Conservation (phyloP, 169 alveolate species). For the Cryptosporidium sp. region DNA sequence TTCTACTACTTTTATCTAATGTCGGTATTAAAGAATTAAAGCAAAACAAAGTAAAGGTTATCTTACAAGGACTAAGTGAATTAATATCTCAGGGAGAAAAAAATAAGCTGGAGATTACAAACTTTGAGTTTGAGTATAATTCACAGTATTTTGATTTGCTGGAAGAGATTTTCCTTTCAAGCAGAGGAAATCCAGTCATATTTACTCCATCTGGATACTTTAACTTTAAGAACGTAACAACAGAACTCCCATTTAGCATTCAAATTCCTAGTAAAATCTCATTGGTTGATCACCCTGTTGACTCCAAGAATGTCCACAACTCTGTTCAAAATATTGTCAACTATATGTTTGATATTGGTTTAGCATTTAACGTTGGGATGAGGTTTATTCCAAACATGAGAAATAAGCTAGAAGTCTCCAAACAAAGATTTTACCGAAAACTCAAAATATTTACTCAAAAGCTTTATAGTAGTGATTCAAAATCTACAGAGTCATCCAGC, state of each 20-base stretch:
- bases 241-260: conserved; percentile 10
- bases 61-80: not conserved
- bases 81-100: not conserved
- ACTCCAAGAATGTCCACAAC: conserved; percentile 10
- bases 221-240: conserved; percentile 16
- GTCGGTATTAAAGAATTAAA: not conserved
- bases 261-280: conserved; percentile 30
- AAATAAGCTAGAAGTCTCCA: conserved; percentile 27
- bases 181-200: conserved; percentile 2
- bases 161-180: conserved; percentile 2
- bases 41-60: not conserved
- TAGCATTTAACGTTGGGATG: not conserved
- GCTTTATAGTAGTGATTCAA: not conserved
- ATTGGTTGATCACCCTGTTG: conserved; percentile 46
- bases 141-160: not conserved
- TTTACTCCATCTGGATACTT: conserved; percentile 74
- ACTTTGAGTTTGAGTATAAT: not conserved
- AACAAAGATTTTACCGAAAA: conserved; percentile 5
- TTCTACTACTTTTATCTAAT: not conserved
- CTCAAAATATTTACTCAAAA: not conserved
- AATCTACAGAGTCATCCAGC: not conserved
- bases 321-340: conserved; percentile 15
- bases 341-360: not conserved
- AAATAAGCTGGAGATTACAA: not conserved
- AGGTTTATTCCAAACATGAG: conserved; percentile 31